phyloP scores from a whole-genome alignment of 2,329 filamentous ascomycete species.

The Chaetomiaceae sp. region DNA sequence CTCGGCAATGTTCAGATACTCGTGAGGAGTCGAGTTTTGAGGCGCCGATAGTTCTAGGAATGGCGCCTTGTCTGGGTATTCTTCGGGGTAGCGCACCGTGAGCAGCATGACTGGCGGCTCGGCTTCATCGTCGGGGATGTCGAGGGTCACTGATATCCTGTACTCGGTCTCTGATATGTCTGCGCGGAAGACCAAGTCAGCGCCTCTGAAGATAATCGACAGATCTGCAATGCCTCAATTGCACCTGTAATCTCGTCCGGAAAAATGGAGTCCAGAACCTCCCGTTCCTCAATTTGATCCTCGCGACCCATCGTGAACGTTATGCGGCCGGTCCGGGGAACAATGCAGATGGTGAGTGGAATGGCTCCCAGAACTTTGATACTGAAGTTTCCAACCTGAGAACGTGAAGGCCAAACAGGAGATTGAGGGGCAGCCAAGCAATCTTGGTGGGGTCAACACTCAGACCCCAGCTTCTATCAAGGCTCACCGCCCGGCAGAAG shows the following conservation, averaged over 20 bases:
- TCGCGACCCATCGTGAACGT: conserved; percentile 56
- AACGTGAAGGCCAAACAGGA: neutral
- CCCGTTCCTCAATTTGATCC: conserved; percentile 92
- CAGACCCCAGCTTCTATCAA: neutral
- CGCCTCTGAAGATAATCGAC: neutral
- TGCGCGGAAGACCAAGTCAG: conserved; percentile 34
- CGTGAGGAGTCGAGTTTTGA: conserved; percentile 64
- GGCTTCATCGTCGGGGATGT: conserved; percentile 62
- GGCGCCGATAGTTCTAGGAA: conserved; percentile 73
- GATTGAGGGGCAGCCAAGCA: conserved; percentile 14
- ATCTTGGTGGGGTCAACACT: conserved; percentile 11
- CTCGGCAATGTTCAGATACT: conserved; percentile 71
- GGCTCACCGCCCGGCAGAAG: conserved; percentile 21
- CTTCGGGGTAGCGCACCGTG: conserved; percentile 81
- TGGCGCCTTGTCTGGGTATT: conserved; percentile 85
- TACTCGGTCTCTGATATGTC: conserved; percentile 89
- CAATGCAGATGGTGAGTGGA: too few relatives aligned
- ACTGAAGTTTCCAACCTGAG: neutral
- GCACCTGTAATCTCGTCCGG: conserved; percentile 92
- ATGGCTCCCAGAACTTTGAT: too few relatives aligned
- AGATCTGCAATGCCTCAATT: neutral
- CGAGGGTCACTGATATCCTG: conserved; percentile 79
- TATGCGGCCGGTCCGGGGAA: too few relatives aligned
- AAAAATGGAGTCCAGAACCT: conserved; percentile 97
- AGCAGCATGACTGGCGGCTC: conserved; percentile 72